A percentile compares a stretch with the other conserved stretches of the same genome.
phyloP scores from a whole-genome alignment of 441 rosid species.

The Populus hybrid region DNA sequence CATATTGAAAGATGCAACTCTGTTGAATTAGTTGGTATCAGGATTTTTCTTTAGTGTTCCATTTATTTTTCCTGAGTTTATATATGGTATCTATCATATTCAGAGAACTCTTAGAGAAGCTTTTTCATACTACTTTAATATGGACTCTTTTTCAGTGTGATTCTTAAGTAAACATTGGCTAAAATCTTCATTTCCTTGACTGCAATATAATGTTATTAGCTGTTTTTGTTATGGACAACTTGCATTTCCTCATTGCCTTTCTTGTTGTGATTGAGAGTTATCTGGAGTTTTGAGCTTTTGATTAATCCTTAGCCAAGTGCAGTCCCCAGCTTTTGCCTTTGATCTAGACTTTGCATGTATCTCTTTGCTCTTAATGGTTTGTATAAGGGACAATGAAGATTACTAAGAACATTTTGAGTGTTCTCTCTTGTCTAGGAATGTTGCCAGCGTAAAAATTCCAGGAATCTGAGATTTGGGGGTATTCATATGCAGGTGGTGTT shows the following conservation, averaged over 20 bases:
- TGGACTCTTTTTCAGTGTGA: neutral
- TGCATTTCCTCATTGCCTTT: neutral
- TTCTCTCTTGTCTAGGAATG: neutral
- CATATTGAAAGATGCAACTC: neutral
- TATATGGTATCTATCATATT: neutral
- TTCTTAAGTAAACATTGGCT: neutral
- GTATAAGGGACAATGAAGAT: neutral
- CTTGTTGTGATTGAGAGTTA: neutral
- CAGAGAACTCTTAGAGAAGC: neutral
- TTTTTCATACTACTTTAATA: neutral
- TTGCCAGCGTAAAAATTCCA: neutral
- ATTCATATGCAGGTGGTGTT: conserved; percentile 35
- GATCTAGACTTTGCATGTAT: neutral
- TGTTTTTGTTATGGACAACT: neutral
- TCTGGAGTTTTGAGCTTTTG: neutral
- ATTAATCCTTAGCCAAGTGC: neutral
- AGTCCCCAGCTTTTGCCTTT: neutral
- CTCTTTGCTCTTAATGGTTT: neutral
- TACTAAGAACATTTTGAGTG: neutral
- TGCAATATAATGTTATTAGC: neutral
- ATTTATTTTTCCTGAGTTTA: neutral
- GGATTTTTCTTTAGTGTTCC: neutral
- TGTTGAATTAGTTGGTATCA: neutral
- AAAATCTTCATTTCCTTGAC: neutral
- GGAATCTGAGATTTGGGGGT: conserved; percentile 1